These are phyloP conservation scores for Harringtonia aguacate DNA, from an alignment of 2,329 filamentous ascomycete genomes.

Conservation along the genomic window DNA sequence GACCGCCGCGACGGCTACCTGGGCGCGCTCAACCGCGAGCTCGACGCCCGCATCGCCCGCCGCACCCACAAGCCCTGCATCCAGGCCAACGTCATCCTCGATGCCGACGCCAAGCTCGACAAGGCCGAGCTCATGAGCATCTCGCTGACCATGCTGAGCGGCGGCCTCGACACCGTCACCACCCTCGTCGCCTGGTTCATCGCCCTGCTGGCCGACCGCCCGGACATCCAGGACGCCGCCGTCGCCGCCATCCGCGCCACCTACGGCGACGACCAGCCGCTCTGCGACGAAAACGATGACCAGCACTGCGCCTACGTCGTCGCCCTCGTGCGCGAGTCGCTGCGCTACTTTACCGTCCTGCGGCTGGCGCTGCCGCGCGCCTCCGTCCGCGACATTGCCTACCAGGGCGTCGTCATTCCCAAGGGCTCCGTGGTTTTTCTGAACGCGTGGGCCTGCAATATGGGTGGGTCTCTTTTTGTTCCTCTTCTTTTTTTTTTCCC, in stretches of 20 bases:
- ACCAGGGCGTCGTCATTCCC: slow-evolving; percentile 55
- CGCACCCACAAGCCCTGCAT: slow-evolving; percentile 15
- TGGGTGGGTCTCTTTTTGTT: background rate
- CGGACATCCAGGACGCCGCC: slow-evolving; percentile 57
- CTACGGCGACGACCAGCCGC: slow-evolving; percentile 62
- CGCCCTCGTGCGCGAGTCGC: slow-evolving; percentile 64
- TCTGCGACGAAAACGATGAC: slow-evolving; percentile 54
- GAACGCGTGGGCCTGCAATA: background rate
- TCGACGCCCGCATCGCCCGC: slow-evolving; percentile 15
- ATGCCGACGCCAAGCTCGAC: slow-evolving; percentile 9
- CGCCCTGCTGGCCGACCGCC: slow-evolving; percentile 38
- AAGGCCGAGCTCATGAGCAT: slow-evolving; percentile 57
- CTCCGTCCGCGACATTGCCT: slow-evolving; percentile 61
- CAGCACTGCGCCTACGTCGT: slow-evolving; percentile 53
- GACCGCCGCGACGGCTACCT: slow-evolving; percentile 34
- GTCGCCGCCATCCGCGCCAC: slow-evolving; percentile 58
- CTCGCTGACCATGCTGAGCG: slow-evolving; percentile 64
- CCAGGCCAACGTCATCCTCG: slow-evolving; percentile 15
- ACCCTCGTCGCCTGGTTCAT: background rate
- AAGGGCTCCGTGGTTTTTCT: slow-evolving; percentile 71
- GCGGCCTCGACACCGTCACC: slow-evolving; percentile 69
- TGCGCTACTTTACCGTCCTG: slow-evolving; percentile 71
- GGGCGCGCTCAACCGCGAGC: slow-evolving; percentile 51
- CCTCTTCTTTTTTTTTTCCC: no score
- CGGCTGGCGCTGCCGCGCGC: slow-evolving; percentile 66